Base-by-base conservation (phyloP, 2,329 filamentous ascomycete species). In the Botryotinia narcissicola region DNA sequence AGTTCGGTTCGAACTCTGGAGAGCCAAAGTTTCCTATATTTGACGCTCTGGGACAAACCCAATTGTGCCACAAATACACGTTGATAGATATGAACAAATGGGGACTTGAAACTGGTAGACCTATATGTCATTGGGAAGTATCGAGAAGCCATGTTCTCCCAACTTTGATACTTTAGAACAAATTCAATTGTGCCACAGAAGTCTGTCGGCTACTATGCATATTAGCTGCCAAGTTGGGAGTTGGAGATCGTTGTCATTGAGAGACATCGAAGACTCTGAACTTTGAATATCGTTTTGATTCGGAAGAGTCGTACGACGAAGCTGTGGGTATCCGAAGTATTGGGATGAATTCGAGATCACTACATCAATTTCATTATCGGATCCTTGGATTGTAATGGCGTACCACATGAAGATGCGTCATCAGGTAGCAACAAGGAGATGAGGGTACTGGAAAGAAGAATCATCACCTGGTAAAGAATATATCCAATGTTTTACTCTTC, bases 261-360 rank as follows among this genome's bases (percentile, higher is more conserved):
- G 29, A n/a, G 37, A 32, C 10, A n/a, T 51, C 44, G 63, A 22
- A 67, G 14, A n/a, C 29, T 40, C 14, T 35, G 25, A 29, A 10
- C 4, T 29, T 14, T 67, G 64, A 8, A 20, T 29, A 10, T 9
- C 35, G 12, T 25, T n/a, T 40, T 25, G n/a, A 12, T 14, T 22
- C 16, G 8, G 35, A 20, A 35, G 42, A 16, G 48, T 29, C n/a
- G 35, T 25, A 44, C 66, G 8, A 54, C 10, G n/a, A 14, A 57
- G 40, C 64, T 54, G 48, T 42, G 35, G 32, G 35, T 42, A 68
- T 68, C 66, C 48, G 66, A 68, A 20, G 35, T 57, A 29, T 57
- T 68, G 37, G 64, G 35, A 40, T 44, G 46, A 67, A 1, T 29
- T 29, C 16, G 20, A 54, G 46, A 18, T 20, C 64, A 67, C 35